phyloP scores from a whole-genome alignment of 192 early-diverging fungal genomes.

The Mortierella antarctica region DNA sequence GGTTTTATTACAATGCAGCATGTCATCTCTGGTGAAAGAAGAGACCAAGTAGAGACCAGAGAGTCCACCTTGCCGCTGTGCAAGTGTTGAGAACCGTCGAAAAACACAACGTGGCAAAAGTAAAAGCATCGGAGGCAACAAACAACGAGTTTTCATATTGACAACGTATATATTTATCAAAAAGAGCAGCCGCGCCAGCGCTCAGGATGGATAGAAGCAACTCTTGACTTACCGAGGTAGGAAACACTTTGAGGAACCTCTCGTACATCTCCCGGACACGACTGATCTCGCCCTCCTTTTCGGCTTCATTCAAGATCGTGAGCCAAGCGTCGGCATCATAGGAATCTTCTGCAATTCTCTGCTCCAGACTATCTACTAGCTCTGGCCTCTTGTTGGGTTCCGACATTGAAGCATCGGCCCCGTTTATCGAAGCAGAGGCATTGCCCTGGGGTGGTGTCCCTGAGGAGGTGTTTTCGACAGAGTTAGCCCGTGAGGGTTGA shows the following conservation, averaged over 20 bases:
- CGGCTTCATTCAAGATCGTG: conserved; percentile 69
- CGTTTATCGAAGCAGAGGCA: neutral
- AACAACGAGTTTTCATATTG: too few relatives aligned
- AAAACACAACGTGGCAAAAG: neutral
- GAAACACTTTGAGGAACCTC: conserved; percentile 79
- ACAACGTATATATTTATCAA: neutral
- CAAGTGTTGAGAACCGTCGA: neutral
- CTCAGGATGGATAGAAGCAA: neutral
- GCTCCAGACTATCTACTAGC: conserved; percentile 43
- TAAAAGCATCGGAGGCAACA: too few relatives aligned
- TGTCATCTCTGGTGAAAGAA: too few relatives aligned
- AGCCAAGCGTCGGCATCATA: conserved; percentile 79
- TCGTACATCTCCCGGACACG: conserved; percentile 74
- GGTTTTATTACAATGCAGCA: too few relatives aligned
- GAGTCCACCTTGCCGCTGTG: neutral
- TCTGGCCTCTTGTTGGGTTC: conserved; percentile 13
- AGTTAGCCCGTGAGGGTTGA: conserved; percentile 22
- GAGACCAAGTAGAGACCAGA: too few relatives aligned
- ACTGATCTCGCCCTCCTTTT: conserved; percentile 63
- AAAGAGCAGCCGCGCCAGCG: neutral
- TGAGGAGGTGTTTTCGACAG: conserved; percentile 15
- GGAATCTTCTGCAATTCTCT: conserved; percentile 60
- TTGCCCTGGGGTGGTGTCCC: conserved; percentile 3
- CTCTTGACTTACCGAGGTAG: conserved; percentile 76
- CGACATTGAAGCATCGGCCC: neutral